A percentile compares a stretch with the other conserved stretches of the same genome.
Conservation (phyloP, 192 early-diverging fungal species). For the Dissophora globulifera region DNA sequence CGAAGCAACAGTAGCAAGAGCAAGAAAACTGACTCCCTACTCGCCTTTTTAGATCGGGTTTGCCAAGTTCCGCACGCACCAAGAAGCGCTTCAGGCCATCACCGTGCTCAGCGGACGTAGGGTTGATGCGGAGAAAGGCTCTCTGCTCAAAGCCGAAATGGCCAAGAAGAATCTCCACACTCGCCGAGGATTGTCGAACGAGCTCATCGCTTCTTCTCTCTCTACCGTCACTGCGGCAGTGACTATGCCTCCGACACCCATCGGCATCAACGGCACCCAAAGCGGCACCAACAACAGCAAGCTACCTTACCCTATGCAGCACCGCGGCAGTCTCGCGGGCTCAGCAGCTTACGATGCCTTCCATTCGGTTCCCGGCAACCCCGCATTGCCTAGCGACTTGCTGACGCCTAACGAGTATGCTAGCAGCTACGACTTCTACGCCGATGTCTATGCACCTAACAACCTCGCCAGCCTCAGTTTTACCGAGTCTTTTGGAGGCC, state of each 20-base stretch:
- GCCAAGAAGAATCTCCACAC: constrained; percentile 99
- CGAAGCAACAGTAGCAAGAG: too few species aligned
- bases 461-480: constrained; percentile 52
- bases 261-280: constrained; percentile 22
- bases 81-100: constrained; percentile 92
- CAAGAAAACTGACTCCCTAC: background rate
- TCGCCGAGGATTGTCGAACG: constrained; percentile 76
- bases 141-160: constrained; percentile 96
- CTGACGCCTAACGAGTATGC: constrained; percentile 65
- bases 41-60: constrained; percentile 88
- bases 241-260: constrained; percentile 37
- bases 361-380: constrained; percentile 55
- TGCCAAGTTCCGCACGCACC: constrained; percentile 92
- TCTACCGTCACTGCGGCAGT: background rate
- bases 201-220: constrained; percentile 25
- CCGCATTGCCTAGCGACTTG: constrained; percentile 64
- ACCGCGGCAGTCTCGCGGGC: constrained; percentile 46
- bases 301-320: constrained; percentile 33
- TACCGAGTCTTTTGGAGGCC: constrained; percentile 53
- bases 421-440: constrained; percentile 59
- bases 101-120: constrained; percentile 92
- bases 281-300: constrained; percentile 18
- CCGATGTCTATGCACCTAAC: constrained; percentile 56
- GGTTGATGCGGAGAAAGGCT: constrained; percentile 88
- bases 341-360: constrained; percentile 56